phyloP scores from a whole-genome alignment of 768 basidiomycete species.

The Porpolomopsis calyptriformis region DNA sequence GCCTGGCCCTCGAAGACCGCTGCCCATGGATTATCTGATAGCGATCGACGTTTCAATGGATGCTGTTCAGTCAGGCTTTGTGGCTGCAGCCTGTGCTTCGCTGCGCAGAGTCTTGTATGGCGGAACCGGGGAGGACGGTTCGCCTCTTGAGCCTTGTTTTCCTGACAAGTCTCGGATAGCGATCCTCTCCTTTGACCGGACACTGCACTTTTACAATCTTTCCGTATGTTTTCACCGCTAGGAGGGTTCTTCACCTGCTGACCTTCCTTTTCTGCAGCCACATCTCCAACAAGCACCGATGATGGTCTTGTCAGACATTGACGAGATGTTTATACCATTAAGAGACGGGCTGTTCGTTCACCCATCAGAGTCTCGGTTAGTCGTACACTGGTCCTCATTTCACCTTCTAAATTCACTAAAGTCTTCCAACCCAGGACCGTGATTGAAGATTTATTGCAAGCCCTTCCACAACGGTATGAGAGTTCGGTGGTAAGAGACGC shows the following conservation, averaged over 20 bases:
- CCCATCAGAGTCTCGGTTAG: constrained; percentile 59
- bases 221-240: constrained; percentile 44
- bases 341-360: constrained; percentile 65
- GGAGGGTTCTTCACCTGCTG: constrained; percentile 1
- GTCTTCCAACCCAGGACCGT: constrained; percentile 35
- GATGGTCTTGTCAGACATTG: constrained; percentile 78
- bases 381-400: not conserved
- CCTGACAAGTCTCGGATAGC: constrained; percentile 50
- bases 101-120: constrained; percentile 61
- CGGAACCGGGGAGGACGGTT: constrained; percentile 29
- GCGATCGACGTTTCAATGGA: constrained; percentile 74
- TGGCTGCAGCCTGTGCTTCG: constrained; percentile 52
- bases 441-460: constrained; percentile 56
- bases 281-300: constrained; percentile 41
- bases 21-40: constrained; percentile 71
- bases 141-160: constrained; percentile 36
- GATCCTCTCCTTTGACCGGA: constrained; percentile 72
- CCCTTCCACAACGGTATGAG: constrained; percentile 53
- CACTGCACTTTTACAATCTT: constrained; percentile 82
- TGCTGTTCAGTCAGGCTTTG: constrained; percentile 57
- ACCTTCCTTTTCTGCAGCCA: constrained; percentile 10
- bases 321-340: constrained; percentile 86
- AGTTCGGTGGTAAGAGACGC: constrained; percentile 39
- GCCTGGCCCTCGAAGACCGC: constrained; percentile 40
- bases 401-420: not conserved